phyloP scores from a whole-genome alignment of 2,329 filamentous ascomycete species.

The Alternaria triticimaculans region DNA sequence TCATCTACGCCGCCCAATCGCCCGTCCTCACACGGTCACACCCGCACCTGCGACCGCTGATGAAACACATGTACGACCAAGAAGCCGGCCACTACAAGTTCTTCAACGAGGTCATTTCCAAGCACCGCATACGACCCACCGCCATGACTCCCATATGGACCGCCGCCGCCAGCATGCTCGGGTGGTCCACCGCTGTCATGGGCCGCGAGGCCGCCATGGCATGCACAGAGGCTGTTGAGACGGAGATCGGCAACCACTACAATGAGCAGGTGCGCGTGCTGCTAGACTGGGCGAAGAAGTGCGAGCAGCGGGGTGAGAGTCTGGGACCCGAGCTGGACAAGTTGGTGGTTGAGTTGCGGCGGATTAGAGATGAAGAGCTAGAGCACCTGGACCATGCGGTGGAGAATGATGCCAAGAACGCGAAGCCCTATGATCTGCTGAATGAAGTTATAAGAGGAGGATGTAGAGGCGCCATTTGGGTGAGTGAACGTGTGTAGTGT shows the following conservation, averaged over 20 bases:
- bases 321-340: slow-evolving; percentile 78
- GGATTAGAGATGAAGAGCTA: slow-evolving; percentile 92
- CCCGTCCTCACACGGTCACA: slow-evolving; percentile 79
- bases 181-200: slow-evolving; percentile 88
- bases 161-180: slow-evolving; percentile 77
- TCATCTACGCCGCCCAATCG: slow-evolving; percentile 91
- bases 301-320: slow-evolving; percentile 79
- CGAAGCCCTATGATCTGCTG: slow-evolving; percentile 85
- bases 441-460: slow-evolving; percentile 88
- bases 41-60: slow-evolving; percentile 85
- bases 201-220: slow-evolving; percentile 97
- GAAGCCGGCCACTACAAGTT: slow-evolving; percentile 85
- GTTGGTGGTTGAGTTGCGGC: slow-evolving; percentile 75
- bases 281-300: slow-evolving; percentile 78
- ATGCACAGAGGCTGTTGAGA: slow-evolving; percentile 97
- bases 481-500: slow-evolving; percentile 68
- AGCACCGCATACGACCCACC: slow-evolving; percentile 89
- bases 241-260: slow-evolving; percentile 95
- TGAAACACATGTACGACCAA: slow-evolving; percentile 98
- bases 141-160: slow-evolving; percentile 93
- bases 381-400: slow-evolving; percentile 97
- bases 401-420: slow-evolving; percentile 89
- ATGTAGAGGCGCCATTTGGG: slow-evolving; percentile 90
- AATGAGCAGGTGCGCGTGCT: slow-evolving; percentile 87
- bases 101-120: slow-evolving; percentile 83